phyloP scores from a whole-genome alignment of 2,329 filamentous ascomycete genomes.

The Nemania sp. region DNA sequence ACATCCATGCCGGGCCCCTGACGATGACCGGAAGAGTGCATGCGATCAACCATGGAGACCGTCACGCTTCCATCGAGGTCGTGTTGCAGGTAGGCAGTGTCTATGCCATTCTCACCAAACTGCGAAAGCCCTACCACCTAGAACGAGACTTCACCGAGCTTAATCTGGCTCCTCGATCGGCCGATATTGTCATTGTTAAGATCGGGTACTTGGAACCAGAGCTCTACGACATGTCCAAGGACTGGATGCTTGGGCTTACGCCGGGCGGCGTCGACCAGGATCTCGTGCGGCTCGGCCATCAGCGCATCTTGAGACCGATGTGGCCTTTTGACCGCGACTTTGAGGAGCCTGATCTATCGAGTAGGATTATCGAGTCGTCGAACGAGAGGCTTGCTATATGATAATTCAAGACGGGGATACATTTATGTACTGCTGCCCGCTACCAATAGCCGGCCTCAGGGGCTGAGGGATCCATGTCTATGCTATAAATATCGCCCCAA shows the following conservation, averaged over 20 bases:
- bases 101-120: slow-evolving; percentile 55
- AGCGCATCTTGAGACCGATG: slow-evolving; percentile 54
- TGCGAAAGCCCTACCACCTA: slow-evolving; percentile 58
- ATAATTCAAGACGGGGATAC: background rate
- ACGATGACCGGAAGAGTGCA: slow-evolving; percentile 56
- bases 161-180: slow-evolving; percentile 48
- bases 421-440: background rate
- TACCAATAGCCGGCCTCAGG: no score
- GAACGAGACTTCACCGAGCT: slow-evolving; percentile 57
- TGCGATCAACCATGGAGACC: slow-evolving; percentile 55
- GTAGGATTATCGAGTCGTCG: slow-evolving; percentile 44
- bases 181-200: slow-evolving; percentile 59
- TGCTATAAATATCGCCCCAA: no score
- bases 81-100: slow-evolving; percentile 56
- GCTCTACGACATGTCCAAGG: slow-evolving; percentile 56
- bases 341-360: slow-evolving; percentile 42
- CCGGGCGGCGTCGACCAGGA: slow-evolving; percentile 60
- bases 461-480: no score
- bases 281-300: slow-evolving; percentile 52
- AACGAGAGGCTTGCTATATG: slow-evolving; percentile 25
- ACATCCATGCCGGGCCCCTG: slow-evolving; percentile 52
- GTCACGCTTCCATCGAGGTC: slow-evolving; percentile 51
- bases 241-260: slow-evolving; percentile 59
- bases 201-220: slow-evolving; percentile 61
- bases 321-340: slow-evolving; percentile 49